Base-by-base conservation (phyloP, 352 stramenopile genomes). In the Phytophthora sansomeana region DNA sequence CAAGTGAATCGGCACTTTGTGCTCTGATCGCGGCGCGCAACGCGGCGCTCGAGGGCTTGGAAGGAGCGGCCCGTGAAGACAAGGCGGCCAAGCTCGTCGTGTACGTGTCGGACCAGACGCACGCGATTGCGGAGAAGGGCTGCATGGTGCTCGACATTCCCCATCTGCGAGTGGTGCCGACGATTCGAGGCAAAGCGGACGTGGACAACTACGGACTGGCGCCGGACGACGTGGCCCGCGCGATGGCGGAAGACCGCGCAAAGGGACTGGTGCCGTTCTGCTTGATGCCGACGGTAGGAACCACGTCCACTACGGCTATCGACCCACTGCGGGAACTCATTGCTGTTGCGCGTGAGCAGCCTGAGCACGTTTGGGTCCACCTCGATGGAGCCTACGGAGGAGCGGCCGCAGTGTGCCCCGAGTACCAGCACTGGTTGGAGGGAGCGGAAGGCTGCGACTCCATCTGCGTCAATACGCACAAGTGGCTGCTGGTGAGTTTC, bases 391-490 rank as follows among this genome's bases (percentile, higher is more conserved):
- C 85, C 1, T 93, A 86, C 50, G 85, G 80, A 43, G 82, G 78
- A 28, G 80, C 69, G 43, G 82, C 81, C 6, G 58, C 67, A 13
- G 58, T 89, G 11, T 86, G 81, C 24, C 80, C 81, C 5, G 82
- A 91, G 68, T 82, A 76, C 58, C 72, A 77, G 17, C 41, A 64
- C 30, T 85, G 77, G 76, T 29, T 91, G 29, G 58, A 80, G 35
- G 85, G 83, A 14, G 64, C 76, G 9, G 83, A 93, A 63, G 69
- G 81, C 21, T 80, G 75, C 28, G 81, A 93, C 63, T 92, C 79
- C 26, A 68, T 93, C 64, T 83, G 81, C 47, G 66, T 90, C 57
- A 93, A 93, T 62, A 77, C 74, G 39, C 84, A 91, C 80, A 93
- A 93, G 71, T 91, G 84, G 83, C 66, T 92, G 19, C 75, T 92